phyloP scores from a whole-genome alignment of 805 yeast species.

The Candida sonorensis region DNA sequence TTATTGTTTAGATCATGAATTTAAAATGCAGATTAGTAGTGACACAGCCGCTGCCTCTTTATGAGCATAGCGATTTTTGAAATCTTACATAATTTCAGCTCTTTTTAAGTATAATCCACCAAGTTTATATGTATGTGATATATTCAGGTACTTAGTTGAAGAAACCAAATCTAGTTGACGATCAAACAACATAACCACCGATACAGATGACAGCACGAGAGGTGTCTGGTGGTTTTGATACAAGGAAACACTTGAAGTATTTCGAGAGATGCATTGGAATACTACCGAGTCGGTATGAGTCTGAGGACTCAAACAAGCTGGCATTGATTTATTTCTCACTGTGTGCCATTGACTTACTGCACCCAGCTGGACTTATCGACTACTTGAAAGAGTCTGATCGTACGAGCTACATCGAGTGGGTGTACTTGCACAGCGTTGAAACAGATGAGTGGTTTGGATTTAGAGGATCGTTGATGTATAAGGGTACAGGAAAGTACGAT shows the following conservation, averaged over 20 bases:
- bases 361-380: constrained; percentile 14
- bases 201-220: not conserved
- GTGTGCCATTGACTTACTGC: constrained; percentile 47
- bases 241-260: constrained; percentile 21
- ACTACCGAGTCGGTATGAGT: constrained; percentile 43
- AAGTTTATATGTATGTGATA: no score
- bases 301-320: constrained; percentile 58
- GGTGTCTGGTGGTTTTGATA: constrained; percentile 10
- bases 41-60: no score
- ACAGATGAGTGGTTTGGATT: constrained; percentile 38
- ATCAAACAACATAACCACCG: no score
- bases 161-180: no score
- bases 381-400: constrained; percentile 23
- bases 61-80: no score
- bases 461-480: constrained; percentile 50
- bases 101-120: no score
- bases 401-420: constrained; percentile 31
- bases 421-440: constrained; percentile 41
- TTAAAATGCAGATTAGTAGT: no score
- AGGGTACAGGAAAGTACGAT: constrained; percentile 34
- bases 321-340: constrained; percentile 68
- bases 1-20: no score
- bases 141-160: no score
- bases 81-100: no score
- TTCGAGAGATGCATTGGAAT: constrained; percentile 25